A percentile compares a stretch with the other conserved stretches of the same genome.
Evolutionary conservation across 1,139 yeast genomes (phyloP).

Genomic region (Kodamaea arcana): DNA sequence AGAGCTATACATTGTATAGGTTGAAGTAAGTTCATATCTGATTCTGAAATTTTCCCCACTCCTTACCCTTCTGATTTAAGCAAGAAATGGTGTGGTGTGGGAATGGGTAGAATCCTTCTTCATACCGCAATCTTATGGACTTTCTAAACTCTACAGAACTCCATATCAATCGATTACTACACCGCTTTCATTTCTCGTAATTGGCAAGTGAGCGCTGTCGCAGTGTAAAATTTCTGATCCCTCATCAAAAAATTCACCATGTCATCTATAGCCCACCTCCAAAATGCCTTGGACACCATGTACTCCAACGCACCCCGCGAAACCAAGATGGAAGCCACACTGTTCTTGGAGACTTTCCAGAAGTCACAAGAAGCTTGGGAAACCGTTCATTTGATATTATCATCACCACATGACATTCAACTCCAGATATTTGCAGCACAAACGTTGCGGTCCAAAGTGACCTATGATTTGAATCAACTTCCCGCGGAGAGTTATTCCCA

Average conservation of each 20-base stretch:
- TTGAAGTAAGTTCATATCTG: no score
- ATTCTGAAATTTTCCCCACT: no score
- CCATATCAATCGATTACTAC: no score
- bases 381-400: slow-evolving; percentile 33
- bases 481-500: slow-evolving; percentile 49
- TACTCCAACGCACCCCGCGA: slow-evolving; percentile 51
- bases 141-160: no score
- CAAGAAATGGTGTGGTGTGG: no score
- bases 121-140: no score
- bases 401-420: slow-evolving; percentile 39
- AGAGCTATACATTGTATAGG: no score
- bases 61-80: no score
- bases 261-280: slow-evolving; percentile 11
- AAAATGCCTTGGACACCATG: slow-evolving; percentile 57
- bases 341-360: slow-evolving; percentile 74
- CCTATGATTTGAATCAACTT: slow-evolving; percentile 78
- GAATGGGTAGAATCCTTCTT: no score
- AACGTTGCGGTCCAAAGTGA: slow-evolving; percentile 77
- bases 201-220: no score
- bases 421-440: slow-evolving; percentile 80
- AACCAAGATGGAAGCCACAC: slow-evolving; percentile 58
- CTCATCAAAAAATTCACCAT: not conserved
- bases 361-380: slow-evolving; percentile 74
- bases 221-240: no score
- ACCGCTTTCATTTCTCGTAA: no score